A percentile compares a stretch with the other conserved stretches of the same genome.
Conservation (phyloP, 2,329 filamentous ascomycete species). For the Dactylellina haptotyla region DNA sequence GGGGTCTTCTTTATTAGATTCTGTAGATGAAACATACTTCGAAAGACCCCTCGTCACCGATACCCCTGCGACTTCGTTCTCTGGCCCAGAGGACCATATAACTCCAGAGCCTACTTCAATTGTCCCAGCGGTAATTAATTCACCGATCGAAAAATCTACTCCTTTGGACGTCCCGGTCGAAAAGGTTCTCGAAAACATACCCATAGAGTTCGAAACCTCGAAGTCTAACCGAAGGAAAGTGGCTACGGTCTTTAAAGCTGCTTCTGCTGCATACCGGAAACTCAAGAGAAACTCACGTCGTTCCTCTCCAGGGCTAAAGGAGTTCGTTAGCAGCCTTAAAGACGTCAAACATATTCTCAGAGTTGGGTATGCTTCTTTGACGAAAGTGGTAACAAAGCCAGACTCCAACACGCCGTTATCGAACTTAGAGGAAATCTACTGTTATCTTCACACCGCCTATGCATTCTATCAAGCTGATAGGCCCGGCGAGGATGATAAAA, state of each 20-base stretch:
- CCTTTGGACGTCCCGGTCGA: too few relatives aligned
- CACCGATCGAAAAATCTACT: too few relatives aligned
- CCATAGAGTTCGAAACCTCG: too few relatives aligned
- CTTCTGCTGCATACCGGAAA: conserved; percentile 1
- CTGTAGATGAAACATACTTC: too few relatives aligned
- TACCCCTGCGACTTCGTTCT: too few relatives aligned
- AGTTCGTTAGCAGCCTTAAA: not conserved
- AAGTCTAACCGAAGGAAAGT: not conserved
- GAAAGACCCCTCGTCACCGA: too few relatives aligned
- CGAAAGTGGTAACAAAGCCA: not conserved
- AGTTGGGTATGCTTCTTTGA: not conserved
- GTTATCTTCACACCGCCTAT: conserved; percentile 16
- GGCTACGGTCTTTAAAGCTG: not conserved
- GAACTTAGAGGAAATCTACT: conserved; percentile 9
- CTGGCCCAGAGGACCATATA: too few relatives aligned
- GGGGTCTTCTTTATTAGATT: too few relatives aligned
- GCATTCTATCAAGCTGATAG: conserved; percentile 10
- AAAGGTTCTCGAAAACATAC: too few relatives aligned
- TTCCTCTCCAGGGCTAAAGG: not conserved
- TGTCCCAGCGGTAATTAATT: too few relatives aligned
- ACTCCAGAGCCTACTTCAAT: too few relatives aligned
- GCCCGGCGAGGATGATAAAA: not conserved
- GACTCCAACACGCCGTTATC: too few relatives aligned
- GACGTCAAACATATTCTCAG: not conserved
- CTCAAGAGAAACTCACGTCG: not conserved